Evolutionary conservation across 2,329 filamentous ascomycete genomes (phyloP).

Genomic region (Botrytis tulipae): DNA sequence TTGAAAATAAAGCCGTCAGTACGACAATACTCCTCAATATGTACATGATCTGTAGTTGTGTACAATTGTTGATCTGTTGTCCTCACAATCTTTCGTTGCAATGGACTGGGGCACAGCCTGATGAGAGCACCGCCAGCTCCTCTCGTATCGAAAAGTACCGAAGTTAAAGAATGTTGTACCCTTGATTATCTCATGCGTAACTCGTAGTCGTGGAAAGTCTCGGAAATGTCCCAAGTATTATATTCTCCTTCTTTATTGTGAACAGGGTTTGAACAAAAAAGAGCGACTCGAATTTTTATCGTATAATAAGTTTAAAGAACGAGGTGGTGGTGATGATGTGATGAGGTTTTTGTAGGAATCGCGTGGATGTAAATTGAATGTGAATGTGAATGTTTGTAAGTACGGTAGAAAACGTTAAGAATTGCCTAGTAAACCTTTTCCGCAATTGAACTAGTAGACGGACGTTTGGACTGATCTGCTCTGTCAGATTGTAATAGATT

Average conservation of each 20-base stretch:
- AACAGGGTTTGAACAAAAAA: background rate
- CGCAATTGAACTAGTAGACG: background rate
- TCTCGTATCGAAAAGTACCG: background rate
- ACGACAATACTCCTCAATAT: slow-evolving; percentile 32
- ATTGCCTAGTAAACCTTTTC: background rate
- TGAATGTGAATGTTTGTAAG: background rate
- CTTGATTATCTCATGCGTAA: background rate
- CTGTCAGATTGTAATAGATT: background rate
- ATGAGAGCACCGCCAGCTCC: background rate
- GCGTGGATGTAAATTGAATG: background rate
- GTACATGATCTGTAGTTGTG: slow-evolving; percentile 28
- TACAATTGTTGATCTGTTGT: slow-evolving; percentile 9
- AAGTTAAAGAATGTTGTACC: background rate
- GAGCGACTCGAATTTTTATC: background rate
- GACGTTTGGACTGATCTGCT: background rate
- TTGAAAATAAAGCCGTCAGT: slow-evolving; percentile 29
- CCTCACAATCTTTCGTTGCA: slow-evolving; percentile 3
- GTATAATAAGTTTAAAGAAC: background rate
- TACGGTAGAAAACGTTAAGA: background rate
- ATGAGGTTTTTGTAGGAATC: background rate
- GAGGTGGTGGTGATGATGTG: background rate
- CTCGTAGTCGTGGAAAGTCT: background rate
- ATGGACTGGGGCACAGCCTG: slow-evolving; percentile 13
- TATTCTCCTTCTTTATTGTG: background rate
- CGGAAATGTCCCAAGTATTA: background rate